These are phyloP conservation scores for Apiotrichum mycotoxinovorans DNA, from an alignment of 1,284 basidiomycete genomes.

Conservation along the genomic window DNA sequence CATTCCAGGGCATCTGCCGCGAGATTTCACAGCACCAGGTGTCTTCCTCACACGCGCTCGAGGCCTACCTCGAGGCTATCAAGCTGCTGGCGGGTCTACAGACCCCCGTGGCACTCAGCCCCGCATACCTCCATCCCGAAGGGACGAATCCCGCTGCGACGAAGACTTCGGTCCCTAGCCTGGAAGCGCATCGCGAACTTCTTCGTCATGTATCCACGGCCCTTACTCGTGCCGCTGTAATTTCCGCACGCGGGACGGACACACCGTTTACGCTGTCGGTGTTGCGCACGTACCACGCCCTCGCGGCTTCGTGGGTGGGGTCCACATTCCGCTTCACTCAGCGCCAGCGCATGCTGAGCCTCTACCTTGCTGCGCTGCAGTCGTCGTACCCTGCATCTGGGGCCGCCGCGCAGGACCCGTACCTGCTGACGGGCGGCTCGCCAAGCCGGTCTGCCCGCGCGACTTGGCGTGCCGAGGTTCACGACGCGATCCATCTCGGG, in stretches of 20 bases:
- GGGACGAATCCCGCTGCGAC: too few species aligned
- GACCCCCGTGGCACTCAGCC: constrained; percentile 20
- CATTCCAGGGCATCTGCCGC: constrained; percentile 44
- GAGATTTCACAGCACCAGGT: constrained; percentile 28
- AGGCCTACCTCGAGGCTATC: constrained; percentile 31
- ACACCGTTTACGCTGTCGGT: constrained; percentile 52
- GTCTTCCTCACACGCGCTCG: constrained; percentile 27
- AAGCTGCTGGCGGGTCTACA: constrained; percentile 21
- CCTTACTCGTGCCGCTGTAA: constrained; percentile 46
- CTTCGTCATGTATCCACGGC: constrained; percentile 43
- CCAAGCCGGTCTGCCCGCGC: constrained; percentile 32
- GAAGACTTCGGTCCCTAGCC: constrained; percentile 9
- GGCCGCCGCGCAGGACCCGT: constrained; percentile 16
- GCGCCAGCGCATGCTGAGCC: constrained; percentile 62
- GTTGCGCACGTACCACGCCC: constrained; percentile 62
- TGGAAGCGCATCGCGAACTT: constrained; percentile 44
- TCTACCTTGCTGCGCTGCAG: constrained; percentile 70
- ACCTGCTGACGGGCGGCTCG: constrained; percentile 30
- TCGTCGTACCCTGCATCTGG: constrained; percentile 48
- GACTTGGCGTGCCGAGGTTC: constrained; percentile 63
- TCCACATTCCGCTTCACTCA: constrained; percentile 67
- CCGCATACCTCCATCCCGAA: constrained; percentile 27
- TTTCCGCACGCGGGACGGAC: constrained; percentile 42
- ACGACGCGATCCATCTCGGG: constrained; percentile 65
- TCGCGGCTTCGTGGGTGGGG: constrained; percentile 64